Evolutionary conservation across 2,329 filamentous ascomycete species (phyloP), one percentile per base, ranked within the genome.

Genomic region (Pestalotiopsis sp.): DNA sequence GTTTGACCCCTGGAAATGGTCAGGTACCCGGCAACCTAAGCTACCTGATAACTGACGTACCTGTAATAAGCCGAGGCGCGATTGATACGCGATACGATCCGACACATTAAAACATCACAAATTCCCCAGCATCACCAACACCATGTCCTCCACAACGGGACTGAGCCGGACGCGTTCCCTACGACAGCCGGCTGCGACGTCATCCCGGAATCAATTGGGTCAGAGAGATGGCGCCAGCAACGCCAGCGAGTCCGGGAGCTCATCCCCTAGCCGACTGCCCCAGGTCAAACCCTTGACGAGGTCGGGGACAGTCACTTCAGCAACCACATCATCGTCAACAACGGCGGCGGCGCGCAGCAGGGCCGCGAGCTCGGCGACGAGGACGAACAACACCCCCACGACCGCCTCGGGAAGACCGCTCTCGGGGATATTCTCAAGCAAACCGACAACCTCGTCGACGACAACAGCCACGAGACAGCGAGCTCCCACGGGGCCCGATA

Each of bases 241-340:
- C 66, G 70, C 72, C 59, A 73, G 58, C 63, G 76, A 77, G 52
- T 68, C 75, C 31, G 79, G 82, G 68, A 82, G 76, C 72, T 74
- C 72, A 20, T 87, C 86, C 11, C 85, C 86, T 1, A 88, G 83
- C 73, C 82, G 85, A 52, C 78, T 88, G 39, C 85, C 85, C 52
- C 68, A 70, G 61, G 75, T 84, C 72, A 87, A 85, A 73, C 84
- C 83, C 39, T 71, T 75, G 63, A 76, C 79, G 27, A 77, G 81
- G 56, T 77, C 77, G 23, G 72, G 77, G 52, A 79, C 80, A 12
- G 71, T 36, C 31, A 36, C 77, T 7, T 73, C 66, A 20, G 45
- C 71, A 7, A 52, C 60, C 31, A 63, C 31, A 3, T 38, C 73
- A 1, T 64, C 75, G 4, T 67, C 73, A 14, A 58, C 70, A 14